A percentile compares a stretch with the other conserved stretches of the same genome.
These are phyloP conservation scores for Powellomyces hirtus DNA, from an alignment of 192 early-diverging fungal genomes.

Conservation along the genomic window DNA sequence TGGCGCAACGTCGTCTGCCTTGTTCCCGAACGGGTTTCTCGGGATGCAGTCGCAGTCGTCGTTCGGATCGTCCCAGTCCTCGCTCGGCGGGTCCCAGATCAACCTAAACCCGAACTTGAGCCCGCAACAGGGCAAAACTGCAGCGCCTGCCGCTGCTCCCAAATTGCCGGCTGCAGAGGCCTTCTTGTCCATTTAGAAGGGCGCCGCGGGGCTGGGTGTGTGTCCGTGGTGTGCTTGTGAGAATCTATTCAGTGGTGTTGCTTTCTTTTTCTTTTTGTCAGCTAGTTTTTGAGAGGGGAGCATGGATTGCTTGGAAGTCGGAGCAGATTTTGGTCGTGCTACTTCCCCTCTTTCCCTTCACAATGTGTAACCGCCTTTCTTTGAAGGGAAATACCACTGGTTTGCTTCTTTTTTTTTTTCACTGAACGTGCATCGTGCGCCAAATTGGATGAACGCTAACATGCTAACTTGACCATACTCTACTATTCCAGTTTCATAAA, in stretches of 20 bases:
- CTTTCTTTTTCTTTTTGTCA: neutral
- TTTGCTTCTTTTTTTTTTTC: too few species aligned
- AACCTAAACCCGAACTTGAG: neutral
- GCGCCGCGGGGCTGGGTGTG: too few species aligned
- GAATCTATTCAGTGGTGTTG: neutral
- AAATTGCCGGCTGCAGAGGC: slow-evolving; percentile 11
- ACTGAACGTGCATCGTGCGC: too few species aligned
- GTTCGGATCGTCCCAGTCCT: slow-evolving; percentile 6
- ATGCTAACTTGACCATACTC: too few species aligned
- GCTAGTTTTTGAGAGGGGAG: neutral
- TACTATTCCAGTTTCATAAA: too few species aligned
- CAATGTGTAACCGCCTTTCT: too few species aligned
- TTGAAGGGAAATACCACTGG: too few species aligned
- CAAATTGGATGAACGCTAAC: too few species aligned
- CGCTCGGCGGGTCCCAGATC: neutral
- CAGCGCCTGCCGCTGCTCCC: neutral
- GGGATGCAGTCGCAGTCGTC: slow-evolving; percentile 15
- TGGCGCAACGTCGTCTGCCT: neutral
- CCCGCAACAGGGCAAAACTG: neutral
- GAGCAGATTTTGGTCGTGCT: too few species aligned
- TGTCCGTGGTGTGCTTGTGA: too few species aligned
- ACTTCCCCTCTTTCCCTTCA: too few species aligned
- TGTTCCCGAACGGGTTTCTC: neutral
- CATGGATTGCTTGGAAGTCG: too few species aligned
- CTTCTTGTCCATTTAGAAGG: slow-evolving; percentile 10